These are phyloP conservation scores for Linanthus parryae DNA, from an alignment of 148 eudicot species.

Conservation along the genomic window DNA sequence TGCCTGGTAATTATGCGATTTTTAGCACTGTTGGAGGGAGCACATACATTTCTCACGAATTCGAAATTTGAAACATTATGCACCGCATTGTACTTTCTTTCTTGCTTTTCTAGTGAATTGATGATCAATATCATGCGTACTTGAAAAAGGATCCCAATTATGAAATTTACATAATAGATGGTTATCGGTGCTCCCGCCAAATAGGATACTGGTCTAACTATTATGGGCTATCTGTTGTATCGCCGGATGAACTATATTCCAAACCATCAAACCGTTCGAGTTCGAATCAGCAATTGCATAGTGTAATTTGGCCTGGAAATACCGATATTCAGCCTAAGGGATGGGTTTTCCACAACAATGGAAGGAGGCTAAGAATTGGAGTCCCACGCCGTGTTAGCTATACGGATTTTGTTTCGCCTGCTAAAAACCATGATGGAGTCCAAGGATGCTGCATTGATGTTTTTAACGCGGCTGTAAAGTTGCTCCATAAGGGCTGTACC, in stretches of 20 bases:
- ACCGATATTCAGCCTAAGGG: slow-evolving; percentile 32
- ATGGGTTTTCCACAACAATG: slow-evolving; percentile 38
- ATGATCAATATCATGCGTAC: too few species aligned
- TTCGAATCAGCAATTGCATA: slow-evolving; percentile 23
- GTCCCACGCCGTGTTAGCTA: slow-evolving; percentile 42
- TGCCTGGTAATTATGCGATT: too few species aligned
- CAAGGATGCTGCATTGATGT: slow-evolving; percentile 46
- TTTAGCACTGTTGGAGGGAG: too few species aligned
- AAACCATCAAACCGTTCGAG: slow-evolving; percentile 25
- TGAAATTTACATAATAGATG: slow-evolving; percentile 40
- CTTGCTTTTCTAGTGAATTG: too few species aligned
- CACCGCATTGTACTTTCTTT: too few species aligned
- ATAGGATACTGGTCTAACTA: slow-evolving; percentile 58
- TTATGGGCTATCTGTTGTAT: slow-evolving; percentile 34
- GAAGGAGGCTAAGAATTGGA: slow-evolving; percentile 30
- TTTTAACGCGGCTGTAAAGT: slow-evolving; percentile 33
- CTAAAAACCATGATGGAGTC: slow-evolving; percentile 4
- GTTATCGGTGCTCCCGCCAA: slow-evolving; percentile 13
- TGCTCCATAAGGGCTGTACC: slow-evolving; percentile 46
- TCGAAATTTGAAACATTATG: too few species aligned
- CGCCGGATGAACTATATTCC: slow-evolving; percentile 29
- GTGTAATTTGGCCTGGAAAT: slow-evolving; percentile 49
- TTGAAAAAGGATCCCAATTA: too few species aligned
- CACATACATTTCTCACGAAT: too few species aligned
- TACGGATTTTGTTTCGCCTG: slow-evolving; percentile 21